These are phyloP conservation scores for Microsporum ferrugineum DNA, from an alignment of 2,329 filamentous ascomycete species.

Conservation along the genomic window DNA sequence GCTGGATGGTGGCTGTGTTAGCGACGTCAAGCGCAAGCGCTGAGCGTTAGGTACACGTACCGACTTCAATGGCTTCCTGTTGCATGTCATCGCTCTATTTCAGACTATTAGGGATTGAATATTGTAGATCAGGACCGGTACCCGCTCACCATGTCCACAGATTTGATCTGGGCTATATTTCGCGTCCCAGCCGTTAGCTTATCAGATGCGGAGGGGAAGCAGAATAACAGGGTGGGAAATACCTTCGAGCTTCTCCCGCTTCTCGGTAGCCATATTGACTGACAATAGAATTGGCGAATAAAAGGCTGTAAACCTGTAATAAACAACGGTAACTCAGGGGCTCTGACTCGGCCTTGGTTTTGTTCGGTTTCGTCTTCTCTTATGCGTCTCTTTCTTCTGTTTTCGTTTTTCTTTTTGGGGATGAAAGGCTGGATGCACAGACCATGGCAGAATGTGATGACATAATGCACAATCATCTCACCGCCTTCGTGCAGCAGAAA, in stretches of 20 bases:
- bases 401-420: background rate
- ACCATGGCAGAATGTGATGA: background rate
- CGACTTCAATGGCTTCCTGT: conserved; percentile 85
- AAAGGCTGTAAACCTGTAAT: background rate
- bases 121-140: conserved; percentile 5
- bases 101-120: background rate
- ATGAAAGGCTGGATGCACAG: conserved; percentile 1
- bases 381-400: background rate
- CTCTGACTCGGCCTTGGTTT: background rate
- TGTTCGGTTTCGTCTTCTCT: background rate
- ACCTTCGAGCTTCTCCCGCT: conserved; percentile 69
- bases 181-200: background rate
- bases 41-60: conserved; percentile 43
- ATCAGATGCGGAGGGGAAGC: background rate
- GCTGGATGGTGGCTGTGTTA: conserved; percentile 38
- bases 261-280: conserved; percentile 37
- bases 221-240: conserved; percentile 7
- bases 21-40: background rate
- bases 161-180: conserved; percentile 79
- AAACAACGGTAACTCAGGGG: background rate
- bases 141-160: conserved; percentile 80
- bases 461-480: conserved; percentile 15
- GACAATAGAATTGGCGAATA: background rate
- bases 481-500: conserved; percentile 13
- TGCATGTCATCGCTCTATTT: conserved; percentile 91